Base-by-base conservation (phyloP, 2,329 filamentous ascomycete species). In the Aspergillus sp. region DNA sequence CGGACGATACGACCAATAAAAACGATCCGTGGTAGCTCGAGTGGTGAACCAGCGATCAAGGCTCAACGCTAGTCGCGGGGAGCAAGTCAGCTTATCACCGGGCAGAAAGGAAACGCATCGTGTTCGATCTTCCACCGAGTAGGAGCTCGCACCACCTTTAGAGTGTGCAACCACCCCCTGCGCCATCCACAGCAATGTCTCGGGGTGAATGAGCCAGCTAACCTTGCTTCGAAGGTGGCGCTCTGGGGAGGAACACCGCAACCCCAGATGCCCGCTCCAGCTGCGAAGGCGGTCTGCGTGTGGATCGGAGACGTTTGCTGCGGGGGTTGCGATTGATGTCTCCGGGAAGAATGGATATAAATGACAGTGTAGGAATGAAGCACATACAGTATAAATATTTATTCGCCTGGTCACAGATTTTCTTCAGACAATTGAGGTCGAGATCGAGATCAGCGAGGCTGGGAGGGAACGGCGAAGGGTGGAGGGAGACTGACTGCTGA, bases 341-440 rank as follows among this genome's bases (percentile, higher is more conserved):
- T 48, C 11, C n/a, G 19, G 15, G 32, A 15, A 32, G 15, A 21
- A 25, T 42, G 36, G 44, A 36, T 42, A 8, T 10, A 38, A 44
- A 15, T 36, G 13, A 21, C 56, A 13, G 19, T 44, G 48, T 17
- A 17, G 47, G 15, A n/a, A 27, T 10, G 25, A 11, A n/a, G 5
- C 52, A 73, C 77, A 50, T 66, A 78, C 82, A 83, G 13, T 81
- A 19, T 50, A 6, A 8, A 30, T 5, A 32, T 17, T 17, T 11
- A 32, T 17, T 27, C 25, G 47, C 30, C n/a, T 50, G 25, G 25
- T 30, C 47, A 50, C 15, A 50, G 17, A 17, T 5, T 8, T 8
- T 19, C 47, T 50, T 10, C 25, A 50, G 27, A 32, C 17, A 11
- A 49, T 30, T 10, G 47, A 17, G 25, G 30, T 50, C 4, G 56